phyloP scores from a whole-genome alignment of 1,284 basidiomycete species.

The Inonotus hispidus region DNA sequence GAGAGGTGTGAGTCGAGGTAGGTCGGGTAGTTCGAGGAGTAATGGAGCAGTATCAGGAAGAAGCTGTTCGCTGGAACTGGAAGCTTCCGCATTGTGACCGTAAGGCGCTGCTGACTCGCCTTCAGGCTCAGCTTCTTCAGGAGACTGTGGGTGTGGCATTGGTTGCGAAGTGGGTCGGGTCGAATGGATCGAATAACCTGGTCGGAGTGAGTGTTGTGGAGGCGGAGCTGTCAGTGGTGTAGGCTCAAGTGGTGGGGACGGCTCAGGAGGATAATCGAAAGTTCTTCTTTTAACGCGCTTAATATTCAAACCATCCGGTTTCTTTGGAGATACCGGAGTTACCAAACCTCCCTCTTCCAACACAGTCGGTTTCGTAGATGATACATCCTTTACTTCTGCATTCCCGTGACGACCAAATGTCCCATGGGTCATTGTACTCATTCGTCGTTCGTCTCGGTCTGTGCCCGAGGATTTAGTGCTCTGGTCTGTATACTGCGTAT shows the following conservation, averaged over 20 bases:
- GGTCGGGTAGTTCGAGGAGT: neutral
- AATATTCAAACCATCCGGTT: neutral
- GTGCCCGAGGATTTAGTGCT: neutral
- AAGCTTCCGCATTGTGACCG: constrained; percentile 4
- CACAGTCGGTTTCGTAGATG: neutral
- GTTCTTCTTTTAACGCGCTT: constrained; percentile 1
- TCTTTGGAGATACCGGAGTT: neutral
- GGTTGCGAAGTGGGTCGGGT: neutral
- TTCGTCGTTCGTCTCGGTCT: constrained; percentile 1
- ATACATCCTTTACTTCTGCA: neutral
- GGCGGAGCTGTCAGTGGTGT: constrained; percentile 14
- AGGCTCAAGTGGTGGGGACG: constrained; percentile 10
- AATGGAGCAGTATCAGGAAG: neutral
- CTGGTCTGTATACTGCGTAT: constrained; percentile 1
- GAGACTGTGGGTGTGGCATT: neutral
- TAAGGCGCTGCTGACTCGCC: neutral
- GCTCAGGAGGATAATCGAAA: constrained; percentile 8
- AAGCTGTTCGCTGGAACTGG: constrained; percentile 8
- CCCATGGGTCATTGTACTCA: constrained; percentile 5
- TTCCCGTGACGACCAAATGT: constrained; percentile 11
- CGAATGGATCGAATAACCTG: neutral
- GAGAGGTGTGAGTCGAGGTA: constrained; percentile 10
- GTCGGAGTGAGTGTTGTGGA: neutral
- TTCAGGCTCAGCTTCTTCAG: neutral
- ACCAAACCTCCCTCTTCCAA: neutral